A percentile compares a stretch with the other conserved stretches of the same genome.
These are phyloP conservation scores for Cutaneotrichosporon cutaneum DNA, from an alignment of 1,284 basidiomycete species.

Conservation along the genomic window DNA sequence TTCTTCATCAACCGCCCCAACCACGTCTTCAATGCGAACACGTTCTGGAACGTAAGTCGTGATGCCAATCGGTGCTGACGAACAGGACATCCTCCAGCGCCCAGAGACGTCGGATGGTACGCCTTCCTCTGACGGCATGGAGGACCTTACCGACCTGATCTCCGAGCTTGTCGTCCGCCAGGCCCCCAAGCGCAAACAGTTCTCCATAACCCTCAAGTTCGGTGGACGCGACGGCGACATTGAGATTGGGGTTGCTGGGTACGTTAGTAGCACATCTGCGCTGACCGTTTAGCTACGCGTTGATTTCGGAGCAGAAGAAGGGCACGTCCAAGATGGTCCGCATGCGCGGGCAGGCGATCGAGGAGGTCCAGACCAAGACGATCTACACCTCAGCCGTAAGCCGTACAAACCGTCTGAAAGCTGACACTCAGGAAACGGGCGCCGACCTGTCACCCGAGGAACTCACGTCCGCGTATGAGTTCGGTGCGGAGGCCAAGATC, in stretches of 20 bases:
- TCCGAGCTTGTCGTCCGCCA: slow-evolving; percentile 75
- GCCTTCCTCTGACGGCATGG: slow-evolving; percentile 63
- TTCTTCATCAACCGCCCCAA: slow-evolving; percentile 81
- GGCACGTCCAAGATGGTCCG: slow-evolving; percentile 75
- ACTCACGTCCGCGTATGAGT: slow-evolving; percentile 47
- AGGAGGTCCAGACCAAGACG: slow-evolving; percentile 68
- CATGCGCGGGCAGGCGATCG: slow-evolving; percentile 72
- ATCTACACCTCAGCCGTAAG: slow-evolving; percentile 74
- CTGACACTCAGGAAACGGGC: slow-evolving; percentile 44
- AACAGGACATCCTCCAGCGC: slow-evolving; percentile 60
- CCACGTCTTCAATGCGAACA: slow-evolving; percentile 68
- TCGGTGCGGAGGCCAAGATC: slow-evolving; percentile 46
- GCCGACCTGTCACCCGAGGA: slow-evolving; percentile 41
- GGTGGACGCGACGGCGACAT: slow-evolving; percentile 64
- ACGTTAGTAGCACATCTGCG: slow-evolving; percentile 40
- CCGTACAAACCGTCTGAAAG: neutral
- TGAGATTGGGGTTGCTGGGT: slow-evolving; percentile 89
- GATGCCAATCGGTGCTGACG: neutral
- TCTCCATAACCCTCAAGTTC: slow-evolving; percentile 77
- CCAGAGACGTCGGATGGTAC: slow-evolving; percentile 59
- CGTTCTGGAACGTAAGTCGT: slow-evolving; percentile 72
- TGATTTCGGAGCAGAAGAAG: slow-evolving; percentile 81
- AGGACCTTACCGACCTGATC: slow-evolving; percentile 55
- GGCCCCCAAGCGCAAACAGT: slow-evolving; percentile 81
- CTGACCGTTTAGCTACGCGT: slow-evolving; percentile 64